A percentile compares a stretch with the other conserved stretches of the same genome.
Evolutionary conservation across 225 moss, liverwort and hornwort genomes (phyloP).

Genomic region (Lunularia cruciata): DNA sequence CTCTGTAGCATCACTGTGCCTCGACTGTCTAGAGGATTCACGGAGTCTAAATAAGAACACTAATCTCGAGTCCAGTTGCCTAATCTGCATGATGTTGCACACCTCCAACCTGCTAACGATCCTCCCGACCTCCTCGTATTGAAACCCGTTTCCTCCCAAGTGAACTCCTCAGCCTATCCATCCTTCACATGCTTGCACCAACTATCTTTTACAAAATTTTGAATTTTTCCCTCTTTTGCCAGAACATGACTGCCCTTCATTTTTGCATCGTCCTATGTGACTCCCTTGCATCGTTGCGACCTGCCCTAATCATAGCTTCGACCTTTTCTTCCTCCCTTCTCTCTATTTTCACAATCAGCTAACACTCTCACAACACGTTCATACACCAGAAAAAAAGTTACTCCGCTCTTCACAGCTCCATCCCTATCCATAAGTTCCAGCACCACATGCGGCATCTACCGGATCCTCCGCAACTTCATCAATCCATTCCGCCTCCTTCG

Average conservation of each 20-base stretch:
- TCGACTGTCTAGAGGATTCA: conserved; percentile 7
- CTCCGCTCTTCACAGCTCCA: background rate
- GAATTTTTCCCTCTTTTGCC: background rate
- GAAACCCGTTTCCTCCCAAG: background rate
- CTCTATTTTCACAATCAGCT: background rate
- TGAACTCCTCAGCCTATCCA: conserved; percentile 23
- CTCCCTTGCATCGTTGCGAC: conserved; percentile 3
- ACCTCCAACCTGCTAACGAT: conserved; percentile 25
- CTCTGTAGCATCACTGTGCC: background rate
- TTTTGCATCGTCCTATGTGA: background rate
- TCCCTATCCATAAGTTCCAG: conserved; percentile 4
- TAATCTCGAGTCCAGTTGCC: conserved; percentile 36
- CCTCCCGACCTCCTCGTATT: conserved; percentile 16
- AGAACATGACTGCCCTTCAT: conserved; percentile 18
- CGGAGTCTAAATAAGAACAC: conserved; percentile 18
- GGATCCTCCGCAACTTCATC: background rate
- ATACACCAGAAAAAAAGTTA: background rate
- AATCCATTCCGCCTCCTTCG: conserved; percentile 1
- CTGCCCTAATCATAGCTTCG: background rate
- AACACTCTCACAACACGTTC: background rate
- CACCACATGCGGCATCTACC: background rate
- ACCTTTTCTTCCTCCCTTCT: background rate
- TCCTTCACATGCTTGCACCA: conserved; percentile 18
- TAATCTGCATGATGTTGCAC: conserved; percentile 40
- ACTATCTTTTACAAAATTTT: conserved; percentile 4